phyloP scores from a whole-genome alignment of 176 grass and related monocot genomes.

The Tillandsia fasciculata region DNA sequence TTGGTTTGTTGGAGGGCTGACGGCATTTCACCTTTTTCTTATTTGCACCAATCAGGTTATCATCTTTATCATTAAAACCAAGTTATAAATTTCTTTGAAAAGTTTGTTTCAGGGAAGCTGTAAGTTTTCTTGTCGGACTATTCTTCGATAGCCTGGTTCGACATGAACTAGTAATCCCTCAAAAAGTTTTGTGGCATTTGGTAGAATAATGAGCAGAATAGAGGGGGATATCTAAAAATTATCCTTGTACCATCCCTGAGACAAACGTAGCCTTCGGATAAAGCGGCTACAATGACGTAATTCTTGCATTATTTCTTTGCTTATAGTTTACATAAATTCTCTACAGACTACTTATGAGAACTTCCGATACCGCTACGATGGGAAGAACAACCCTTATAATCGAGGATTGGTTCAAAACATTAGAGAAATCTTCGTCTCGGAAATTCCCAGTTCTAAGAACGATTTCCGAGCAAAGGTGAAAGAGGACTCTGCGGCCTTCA shows the following conservation, averaged over 20 bases:
- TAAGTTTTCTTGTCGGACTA: neutral
- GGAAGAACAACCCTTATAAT: constrained; percentile 22
- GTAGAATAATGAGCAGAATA: too few species aligned
- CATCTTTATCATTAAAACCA: too few species aligned
- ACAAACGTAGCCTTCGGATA: too few species aligned
- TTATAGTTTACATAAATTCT: neutral
- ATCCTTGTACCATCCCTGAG: too few species aligned
- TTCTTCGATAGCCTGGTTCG: too few species aligned
- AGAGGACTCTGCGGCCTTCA: constrained; percentile 17
- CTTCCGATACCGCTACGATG: constrained; percentile 25
- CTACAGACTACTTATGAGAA: constrained; percentile 28
- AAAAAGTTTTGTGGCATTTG: too few species aligned
- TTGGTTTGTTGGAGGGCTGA: constrained; percentile 37
- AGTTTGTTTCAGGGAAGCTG: too few species aligned
- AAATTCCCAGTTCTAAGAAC: constrained; percentile 19
- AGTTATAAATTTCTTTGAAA: too few species aligned
- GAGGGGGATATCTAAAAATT: too few species aligned
- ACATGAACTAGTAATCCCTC: too few species aligned
- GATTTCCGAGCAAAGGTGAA: constrained; percentile 26
- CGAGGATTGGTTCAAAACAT: constrained; percentile 12
- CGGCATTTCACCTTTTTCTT: constrained; percentile 31
- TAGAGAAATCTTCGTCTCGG: constrained; percentile 19
- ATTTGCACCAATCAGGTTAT: constrained; percentile 36
- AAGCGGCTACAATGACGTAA: neutral
- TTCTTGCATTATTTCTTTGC: neutral